Base-by-base conservation (phyloP, 1,139 yeast genomes). In the Citeromyces hawaiiensis region DNA sequence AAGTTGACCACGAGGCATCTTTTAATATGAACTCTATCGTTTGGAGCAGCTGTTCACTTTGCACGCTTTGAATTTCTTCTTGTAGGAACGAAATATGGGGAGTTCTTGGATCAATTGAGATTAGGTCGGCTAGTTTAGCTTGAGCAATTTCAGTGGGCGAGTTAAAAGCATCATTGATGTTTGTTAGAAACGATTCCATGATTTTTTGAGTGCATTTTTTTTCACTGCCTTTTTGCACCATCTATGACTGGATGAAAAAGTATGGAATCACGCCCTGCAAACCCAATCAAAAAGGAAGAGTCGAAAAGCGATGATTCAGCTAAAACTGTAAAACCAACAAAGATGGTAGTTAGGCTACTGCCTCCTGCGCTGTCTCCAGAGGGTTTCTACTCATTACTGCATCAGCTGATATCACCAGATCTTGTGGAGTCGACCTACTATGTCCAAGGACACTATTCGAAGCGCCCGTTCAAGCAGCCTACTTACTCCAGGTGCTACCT, bases 1-100 rank as follows among this genome's bases (percentile, higher is more conserved):
- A 74, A 0, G 80, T 75, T 0, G 66, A 57, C 74, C 75, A 71
- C 50, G 58, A 66, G 5, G 66, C 64, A 15, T 63, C 56, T 19
- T 19, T 19, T 19, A 19, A 7, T 19, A 4, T 19, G 21, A 5
- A 5, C 7, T 19, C 21, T 19, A 19, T 19, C 21, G 21, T 19
- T 19, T 19, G 21, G 7, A 19, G 21, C 18, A 36, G 18, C 21
- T 33, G 17, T 14, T 36, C 36, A n/a, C 9, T 19, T 2, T 31
- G n/a, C 14, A n/a, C 3, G 2, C 25, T 13, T 21, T 52, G 47
- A 14, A 60, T 43, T 40, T 56, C 55, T 36, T 52, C 52, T 43
- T 58, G 64, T 10, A 60, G 47, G 3, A 53, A 48, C 2, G 61
- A 50, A 0, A 60, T 51, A 19, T 55, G 55, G 2, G 54, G 48